Conservation (phyloP, 495 filamentous ascomycete genomes). For the Hyaloscypha finlandica region DNA sequence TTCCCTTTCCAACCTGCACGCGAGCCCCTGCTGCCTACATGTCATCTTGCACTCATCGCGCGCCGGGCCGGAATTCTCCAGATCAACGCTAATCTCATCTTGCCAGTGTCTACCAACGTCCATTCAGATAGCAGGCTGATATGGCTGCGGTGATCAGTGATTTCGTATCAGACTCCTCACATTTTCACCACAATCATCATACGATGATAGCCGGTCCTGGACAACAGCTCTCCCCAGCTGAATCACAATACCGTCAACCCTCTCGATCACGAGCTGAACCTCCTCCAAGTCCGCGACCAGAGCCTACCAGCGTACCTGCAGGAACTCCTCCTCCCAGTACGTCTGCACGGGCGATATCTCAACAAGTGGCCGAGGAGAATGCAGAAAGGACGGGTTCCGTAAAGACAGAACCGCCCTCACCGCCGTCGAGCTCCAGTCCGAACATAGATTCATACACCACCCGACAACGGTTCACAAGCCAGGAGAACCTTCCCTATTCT, state of each 20-base stretch:
- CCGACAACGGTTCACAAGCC: conserved; percentile 24
- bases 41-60: not conserved
- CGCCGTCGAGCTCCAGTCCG: conserved; percentile 27
- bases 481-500: conserved; percentile 22
- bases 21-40: not conserved
- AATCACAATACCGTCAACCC: conserved; percentile 28
- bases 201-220: conserved; percentile 25
- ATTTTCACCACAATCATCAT: conserved; percentile 25
- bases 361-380: conserved; percentile 10
- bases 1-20: not conserved
- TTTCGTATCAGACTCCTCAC: conserved; percentile 30
- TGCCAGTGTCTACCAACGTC: conserved; percentile 8
- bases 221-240: conserved; percentile 25
- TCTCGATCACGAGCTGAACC: conserved; percentile 22
- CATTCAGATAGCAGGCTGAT: conserved; percentile 30
- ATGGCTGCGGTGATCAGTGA: conserved; percentile 39
- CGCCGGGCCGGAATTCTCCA: not conserved
- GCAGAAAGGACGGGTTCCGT: not conserved
- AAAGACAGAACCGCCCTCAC: conserved; percentile 18
- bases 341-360: conserved; percentile 8
- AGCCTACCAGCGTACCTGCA: conserved; percentile 13
- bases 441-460: conserved; percentile 13
- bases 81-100: not conserved
- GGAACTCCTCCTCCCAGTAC: conserved; percentile 22
- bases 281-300: conserved; percentile 30